Percentiles rank a stretch among this genome's conserved stretches.
Evolutionary conservation across 257 asterid species (phyloP).

Genomic region (Ehretia macrophylla): DNA sequence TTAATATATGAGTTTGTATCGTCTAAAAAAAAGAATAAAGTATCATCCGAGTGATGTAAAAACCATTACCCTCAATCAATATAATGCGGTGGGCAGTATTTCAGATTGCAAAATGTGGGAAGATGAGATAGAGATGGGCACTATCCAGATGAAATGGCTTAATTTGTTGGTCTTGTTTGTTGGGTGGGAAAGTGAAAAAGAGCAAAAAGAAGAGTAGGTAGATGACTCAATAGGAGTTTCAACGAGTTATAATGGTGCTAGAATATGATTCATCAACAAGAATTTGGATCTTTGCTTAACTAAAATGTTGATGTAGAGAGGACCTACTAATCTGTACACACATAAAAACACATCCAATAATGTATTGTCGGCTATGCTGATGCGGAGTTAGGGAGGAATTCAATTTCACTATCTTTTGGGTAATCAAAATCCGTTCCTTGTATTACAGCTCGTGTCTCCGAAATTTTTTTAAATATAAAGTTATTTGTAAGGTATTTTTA

Average conservation of each 20-base stretch:
- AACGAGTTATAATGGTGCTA: slow-evolving; percentile 39
- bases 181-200: slow-evolving; percentile 27
- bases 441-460: too few relatives aligned
- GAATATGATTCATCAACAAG: slow-evolving; percentile 38
- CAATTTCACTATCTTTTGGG: too few relatives aligned
- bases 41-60: too few relatives aligned
- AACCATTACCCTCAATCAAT: background rate
- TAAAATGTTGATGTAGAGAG: slow-evolving; percentile 40
- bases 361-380: slow-evolving; percentile 50
- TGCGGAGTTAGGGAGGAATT: slow-evolving; percentile 35
- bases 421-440: background rate
- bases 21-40: too few relatives aligned
- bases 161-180: slow-evolving; percentile 23
- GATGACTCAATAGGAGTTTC: slow-evolving; percentile 34
- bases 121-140: slow-evolving; percentile 33
- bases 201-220: slow-evolving; percentile 28
- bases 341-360: slow-evolving; percentile 26
- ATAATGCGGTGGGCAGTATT: background rate
- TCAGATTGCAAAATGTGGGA: slow-evolving; percentile 12
- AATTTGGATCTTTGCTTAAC: slow-evolving; percentile 50
- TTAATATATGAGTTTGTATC: too few relatives aligned
- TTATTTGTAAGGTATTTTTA: too few relatives aligned
- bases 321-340: slow-evolving; percentile 17
- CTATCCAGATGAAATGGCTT: slow-evolving; percentile 18
- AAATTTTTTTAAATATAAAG: too few relatives aligned